Evolutionary conservation across 2,329 filamentous ascomycete species (phyloP).

Genomic region (Paracorniculantispora psalliotae): DNA sequence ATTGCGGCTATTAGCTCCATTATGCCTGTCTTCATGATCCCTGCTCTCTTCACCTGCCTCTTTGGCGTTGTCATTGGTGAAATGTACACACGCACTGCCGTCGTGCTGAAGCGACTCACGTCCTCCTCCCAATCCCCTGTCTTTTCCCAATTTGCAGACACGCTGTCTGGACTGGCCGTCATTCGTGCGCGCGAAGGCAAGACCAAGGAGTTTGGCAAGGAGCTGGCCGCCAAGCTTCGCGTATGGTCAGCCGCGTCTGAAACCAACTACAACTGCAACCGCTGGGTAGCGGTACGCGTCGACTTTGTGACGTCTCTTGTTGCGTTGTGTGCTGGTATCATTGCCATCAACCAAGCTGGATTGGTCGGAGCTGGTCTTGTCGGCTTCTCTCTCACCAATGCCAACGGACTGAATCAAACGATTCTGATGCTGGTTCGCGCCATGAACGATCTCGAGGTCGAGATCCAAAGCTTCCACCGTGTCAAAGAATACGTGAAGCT

Average conservation of each 20-base stretch:
- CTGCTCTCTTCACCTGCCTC: conserved; percentile 40
- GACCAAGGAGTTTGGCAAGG: conserved; percentile 40
- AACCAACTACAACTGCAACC: conserved; percentile 50
- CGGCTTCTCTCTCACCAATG: conserved; percentile 52
- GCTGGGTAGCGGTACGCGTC: conserved; percentile 52
- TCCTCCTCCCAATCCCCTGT: conserved; percentile 48
- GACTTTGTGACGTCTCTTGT: conserved; percentile 51
- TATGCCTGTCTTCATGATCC: conserved; percentile 47
- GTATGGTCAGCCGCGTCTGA: conserved; percentile 43
- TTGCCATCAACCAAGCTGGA: conserved; percentile 45
- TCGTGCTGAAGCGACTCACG: conserved; percentile 41
- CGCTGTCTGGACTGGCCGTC: conserved; percentile 43
- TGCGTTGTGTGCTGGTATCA: conserved; percentile 45
- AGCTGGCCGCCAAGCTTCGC: conserved; percentile 47
- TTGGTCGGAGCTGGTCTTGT: conserved; percentile 47
- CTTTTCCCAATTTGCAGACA: conserved; percentile 53
- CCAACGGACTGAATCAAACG: conserved; percentile 47
- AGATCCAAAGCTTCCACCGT: conserved; percentile 48
- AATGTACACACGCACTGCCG: conserved; percentile 46
- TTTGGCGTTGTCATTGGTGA: conserved; percentile 43
- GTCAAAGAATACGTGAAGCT: conserved; percentile 45
- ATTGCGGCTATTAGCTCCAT: conserved; percentile 45
- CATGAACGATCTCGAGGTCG: conserved; percentile 50
- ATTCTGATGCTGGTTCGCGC: conserved; percentile 48
- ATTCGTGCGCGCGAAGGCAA: conserved; percentile 48